Percentiles rank a stretch among this genome's conserved stretches.
These are phyloP conservation scores for Pythium dissimile DNA, from an alignment of 352 stramenopile species.

Conservation along the genomic window DNA sequence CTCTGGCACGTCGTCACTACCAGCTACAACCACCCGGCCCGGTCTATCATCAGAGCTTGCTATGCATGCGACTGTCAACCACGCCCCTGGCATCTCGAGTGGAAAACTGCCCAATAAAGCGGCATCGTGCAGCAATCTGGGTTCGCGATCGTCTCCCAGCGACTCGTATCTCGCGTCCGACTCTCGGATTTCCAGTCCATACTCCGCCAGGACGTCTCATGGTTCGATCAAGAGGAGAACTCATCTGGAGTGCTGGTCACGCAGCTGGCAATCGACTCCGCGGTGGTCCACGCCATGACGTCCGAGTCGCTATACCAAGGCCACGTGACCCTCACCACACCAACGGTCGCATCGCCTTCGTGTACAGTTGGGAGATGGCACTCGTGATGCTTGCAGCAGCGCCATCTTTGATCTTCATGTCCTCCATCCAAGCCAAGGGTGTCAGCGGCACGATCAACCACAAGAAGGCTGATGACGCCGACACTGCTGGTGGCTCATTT, in stretches of 20 bases:
- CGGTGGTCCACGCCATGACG: slow-evolving; percentile 47
- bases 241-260: slow-evolving; percentile 39
- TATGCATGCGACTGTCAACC: no score
- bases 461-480: slow-evolving; percentile 17
- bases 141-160: slow-evolving; percentile 29
- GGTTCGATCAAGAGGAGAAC: slow-evolving; percentile 54
- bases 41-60: no score
- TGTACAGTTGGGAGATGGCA: slow-evolving; percentile 31
- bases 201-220: slow-evolving; percentile 50
- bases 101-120: background rate
- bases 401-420: background rate
- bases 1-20: no score
- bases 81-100: no score
- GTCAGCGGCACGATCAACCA: background rate
- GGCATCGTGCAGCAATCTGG: slow-evolving; percentile 23
- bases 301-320: slow-evolving; percentile 36
- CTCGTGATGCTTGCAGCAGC: slow-evolving; percentile 8
- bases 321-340: slow-evolving; percentile 28
- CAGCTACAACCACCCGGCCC: no score
- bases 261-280: slow-evolving; percentile 48
- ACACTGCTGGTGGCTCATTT: slow-evolving; percentile 15
- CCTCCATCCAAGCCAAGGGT: background rate
- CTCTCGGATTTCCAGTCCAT: slow-evolving; percentile 28
- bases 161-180: slow-evolving; percentile 31
- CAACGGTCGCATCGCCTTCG: slow-evolving; percentile 23